Evolutionary conservation across 2,329 filamentous ascomycete genomes (phyloP).

Genomic region (Lecanicillium sp.): DNA sequence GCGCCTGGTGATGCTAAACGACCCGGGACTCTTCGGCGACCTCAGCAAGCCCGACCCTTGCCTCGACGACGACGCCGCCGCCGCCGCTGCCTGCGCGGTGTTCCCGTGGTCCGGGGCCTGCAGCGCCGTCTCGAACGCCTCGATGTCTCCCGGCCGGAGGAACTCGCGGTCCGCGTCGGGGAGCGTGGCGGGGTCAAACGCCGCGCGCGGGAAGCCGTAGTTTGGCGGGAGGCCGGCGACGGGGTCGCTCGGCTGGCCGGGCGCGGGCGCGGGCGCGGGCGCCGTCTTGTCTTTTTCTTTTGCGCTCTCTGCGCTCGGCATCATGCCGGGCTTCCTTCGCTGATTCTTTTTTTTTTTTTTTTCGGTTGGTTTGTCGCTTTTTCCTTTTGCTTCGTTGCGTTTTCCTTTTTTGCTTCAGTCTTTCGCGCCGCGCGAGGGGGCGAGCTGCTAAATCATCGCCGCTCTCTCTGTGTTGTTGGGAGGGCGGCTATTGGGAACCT

Average conservation of each 20-base stretch:
- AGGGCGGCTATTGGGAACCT: too few relatives aligned
- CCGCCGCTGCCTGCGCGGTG: slow-evolving; percentile 26
- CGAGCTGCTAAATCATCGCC: slow-evolving; percentile 1
- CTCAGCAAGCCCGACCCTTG: slow-evolving; percentile 43
- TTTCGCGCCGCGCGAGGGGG: neutral
- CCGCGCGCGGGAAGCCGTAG: slow-evolving; percentile 56
- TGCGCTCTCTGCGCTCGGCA: neutral
- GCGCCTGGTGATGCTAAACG: slow-evolving; percentile 38
- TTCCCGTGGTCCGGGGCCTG: slow-evolving; percentile 72
- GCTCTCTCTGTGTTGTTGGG: neutral
- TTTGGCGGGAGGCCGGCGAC: slow-evolving; percentile 13
- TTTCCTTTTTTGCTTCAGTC: neutral
- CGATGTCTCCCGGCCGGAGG: slow-evolving; percentile 63
- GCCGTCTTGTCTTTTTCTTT: neutral
- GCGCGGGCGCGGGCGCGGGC: neutral
- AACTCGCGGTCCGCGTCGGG: slow-evolving; percentile 82
- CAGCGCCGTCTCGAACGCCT: slow-evolving; percentile 74
- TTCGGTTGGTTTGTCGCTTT: neutral
- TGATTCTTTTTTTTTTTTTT: neutral
- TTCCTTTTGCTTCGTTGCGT: too few relatives aligned
- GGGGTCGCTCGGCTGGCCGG: too few relatives aligned
- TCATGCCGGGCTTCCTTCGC: too few relatives aligned
- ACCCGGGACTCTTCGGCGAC: slow-evolving; percentile 36
- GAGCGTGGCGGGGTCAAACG: slow-evolving; percentile 62
- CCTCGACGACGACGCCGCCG: slow-evolving; percentile 37